Base-by-base conservation (phyloP, 192 early-diverging fungal genomes). In the Coemansia sp. region DNA sequence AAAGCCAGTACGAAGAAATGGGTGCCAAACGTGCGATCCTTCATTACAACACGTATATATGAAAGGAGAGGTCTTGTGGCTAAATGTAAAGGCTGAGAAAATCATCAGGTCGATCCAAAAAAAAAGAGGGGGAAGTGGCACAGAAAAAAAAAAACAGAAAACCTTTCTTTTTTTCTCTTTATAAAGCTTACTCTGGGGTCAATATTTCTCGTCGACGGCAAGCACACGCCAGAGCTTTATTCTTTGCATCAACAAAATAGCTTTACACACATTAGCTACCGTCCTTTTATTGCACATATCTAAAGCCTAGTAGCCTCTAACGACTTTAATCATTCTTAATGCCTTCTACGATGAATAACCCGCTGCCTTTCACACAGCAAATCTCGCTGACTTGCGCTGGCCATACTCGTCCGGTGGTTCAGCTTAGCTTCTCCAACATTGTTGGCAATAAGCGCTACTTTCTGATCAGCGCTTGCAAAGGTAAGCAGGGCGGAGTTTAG, bases 381-480 rank as follows among this genome's bases (percentile, higher is more conserved):
- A 88, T 89, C 48, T 86, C 92, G 18, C 71, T 94, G 57, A 91
- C 91, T 11, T 94, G 92, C 71, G 88, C 91, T 20, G 92, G 92
- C 2, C 92, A 94, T 53, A 90, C 92, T 14, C 83, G 92, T 16
- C 92, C 92, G 18, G 92, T 94, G 14, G 91, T 93, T 12, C 89
- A 94, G 71, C 81, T 94, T 40, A 82, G 79, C 45, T 94, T 94
- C 58, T 93, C 90, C 5, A 71, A 81, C 38, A 80, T 88, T 53
- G 85, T 82, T 36, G 57, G 81, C 10, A 88, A 87, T 58, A 89
- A 86, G 59, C 65, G 66, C 40, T 94, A 87, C 64, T 84, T 87
- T 69, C 80, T 94, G 44, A 91, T 94, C 49, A 87, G 85, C 52
- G 90, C 92, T 20, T 94, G 92, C 82, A 94, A 94, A 84, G 75